Percentiles rank a stretch among this genome's conserved stretches.
phyloP scores from a whole-genome alignment of 106 monocot genomes.

The Apostasia shenzhenica region DNA sequence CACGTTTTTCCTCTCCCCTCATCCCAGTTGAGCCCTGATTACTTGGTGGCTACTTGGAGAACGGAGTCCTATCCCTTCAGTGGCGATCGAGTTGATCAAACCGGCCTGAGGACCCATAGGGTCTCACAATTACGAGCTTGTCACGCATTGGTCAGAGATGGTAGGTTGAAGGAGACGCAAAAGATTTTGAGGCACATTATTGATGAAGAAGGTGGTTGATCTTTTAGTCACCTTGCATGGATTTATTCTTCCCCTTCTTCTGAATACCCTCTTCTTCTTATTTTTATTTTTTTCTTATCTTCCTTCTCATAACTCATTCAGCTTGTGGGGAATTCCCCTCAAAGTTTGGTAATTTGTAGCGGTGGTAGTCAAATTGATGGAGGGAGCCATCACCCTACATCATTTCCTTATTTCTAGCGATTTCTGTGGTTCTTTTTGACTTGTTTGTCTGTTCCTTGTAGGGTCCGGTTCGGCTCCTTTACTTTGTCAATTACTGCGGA shows the following conservation, averaged over 20 bases:
- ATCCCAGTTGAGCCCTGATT: neutral
- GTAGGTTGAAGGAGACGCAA: constrained; percentile 22
- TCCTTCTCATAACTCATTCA: neutral
- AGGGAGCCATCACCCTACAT: no score
- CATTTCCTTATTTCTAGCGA: neutral
- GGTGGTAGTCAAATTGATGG: no score
- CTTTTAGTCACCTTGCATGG: neutral
- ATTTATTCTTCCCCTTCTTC: neutral
- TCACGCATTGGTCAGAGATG: constrained; percentile 16
- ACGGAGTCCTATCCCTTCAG: neutral
- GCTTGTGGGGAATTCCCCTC: neutral
- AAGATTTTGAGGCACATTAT: constrained; percentile 14
- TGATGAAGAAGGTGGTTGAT: constrained; percentile 20
- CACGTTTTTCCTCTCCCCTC: neutral
- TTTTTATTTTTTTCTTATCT: neutral
- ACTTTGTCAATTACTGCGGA: constrained; percentile 35
- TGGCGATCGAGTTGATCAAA: neutral
- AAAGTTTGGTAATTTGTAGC: neutral
- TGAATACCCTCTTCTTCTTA: neutral
- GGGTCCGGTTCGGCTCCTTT: constrained; percentile 44
- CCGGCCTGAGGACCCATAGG: neutral
- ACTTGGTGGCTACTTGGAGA: neutral
- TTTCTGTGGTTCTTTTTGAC: neutral
- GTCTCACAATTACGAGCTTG: constrained; percentile 14
- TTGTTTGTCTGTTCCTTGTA: constrained; percentile 10